Percentiles rank a stretch among this genome's conserved stretches.
These are phyloP conservation scores for Suillus placidus DNA, from an alignment of 768 basidiomycete genomes.

Conservation along the genomic window DNA sequence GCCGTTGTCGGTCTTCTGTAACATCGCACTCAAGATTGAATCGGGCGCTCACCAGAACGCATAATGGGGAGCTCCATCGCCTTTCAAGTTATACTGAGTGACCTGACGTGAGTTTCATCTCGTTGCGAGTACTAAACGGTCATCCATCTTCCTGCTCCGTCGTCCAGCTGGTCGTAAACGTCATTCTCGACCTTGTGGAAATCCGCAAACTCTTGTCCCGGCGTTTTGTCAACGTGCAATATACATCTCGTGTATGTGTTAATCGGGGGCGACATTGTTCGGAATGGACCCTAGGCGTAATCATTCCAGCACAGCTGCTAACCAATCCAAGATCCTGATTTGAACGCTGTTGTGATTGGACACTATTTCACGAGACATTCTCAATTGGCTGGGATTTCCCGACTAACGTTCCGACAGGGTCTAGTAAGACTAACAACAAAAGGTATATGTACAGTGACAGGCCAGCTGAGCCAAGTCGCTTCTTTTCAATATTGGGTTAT, in stretches of 20 bases:
- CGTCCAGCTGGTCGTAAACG: too few species aligned
- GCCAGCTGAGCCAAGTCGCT: slow-evolving; percentile 5
- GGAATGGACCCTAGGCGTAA: background rate
- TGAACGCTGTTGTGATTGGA: background rate
- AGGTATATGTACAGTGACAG: slow-evolving; percentile 7
- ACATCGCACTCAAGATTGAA: background rate
- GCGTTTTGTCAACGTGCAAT: slow-evolving; percentile 9
- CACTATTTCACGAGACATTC: slow-evolving; percentile 1
- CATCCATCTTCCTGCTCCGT: slow-evolving; percentile 1
- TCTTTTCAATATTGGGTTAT: background rate
- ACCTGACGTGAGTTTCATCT: background rate
- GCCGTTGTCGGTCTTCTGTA: background rate
- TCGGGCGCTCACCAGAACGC: background rate
- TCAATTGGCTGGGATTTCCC: slow-evolving; percentile 14
- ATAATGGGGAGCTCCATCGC: background rate
- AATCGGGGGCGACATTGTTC: background rate
- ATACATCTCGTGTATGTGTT: background rate
- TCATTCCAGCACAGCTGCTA: slow-evolving; percentile 6
- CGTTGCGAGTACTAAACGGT: too few species aligned
- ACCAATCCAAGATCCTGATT: slow-evolving; percentile 1
- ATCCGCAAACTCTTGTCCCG: slow-evolving; percentile 9
- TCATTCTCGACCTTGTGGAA: background rate
- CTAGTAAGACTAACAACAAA: slow-evolving; percentile 4
- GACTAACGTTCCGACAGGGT: slow-evolving; percentile 6
- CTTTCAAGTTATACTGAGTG: background rate